Evolutionary conservation across 441 rosid species (phyloP), one percentile per base, ranked within the genome.

Genomic region (Populus tomentosa): DNA sequence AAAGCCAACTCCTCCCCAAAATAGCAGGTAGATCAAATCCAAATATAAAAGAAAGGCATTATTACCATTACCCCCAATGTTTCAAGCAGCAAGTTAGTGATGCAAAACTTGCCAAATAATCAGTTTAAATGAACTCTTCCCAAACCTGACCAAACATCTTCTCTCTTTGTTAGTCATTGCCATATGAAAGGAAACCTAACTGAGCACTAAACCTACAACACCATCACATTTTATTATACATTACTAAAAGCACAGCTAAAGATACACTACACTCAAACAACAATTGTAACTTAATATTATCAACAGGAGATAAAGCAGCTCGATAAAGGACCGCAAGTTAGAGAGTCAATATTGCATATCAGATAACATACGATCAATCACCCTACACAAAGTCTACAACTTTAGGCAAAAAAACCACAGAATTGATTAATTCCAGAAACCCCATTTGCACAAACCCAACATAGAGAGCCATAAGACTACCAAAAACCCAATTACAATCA

Each of bases 401-500:
- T 30, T 30, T 30, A 30, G 32, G 32, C 32, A 30, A 30, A 30
- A 30, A 30, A 30, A 30, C 32, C 32, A 30, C 32, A 30, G 32
- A 30, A 30, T 3, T 30, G 32, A 14, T 24, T 63, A 69, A 76
- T 72, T 80, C 59, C 63, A 66, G 20, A 53, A 50, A 72, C 46
- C 62, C 67, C 72, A 62, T 20, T 40, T 3, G 40, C 59, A 53
- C 3, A 32, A 53, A 24, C 6, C 28, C 42, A 62, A 0, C 32
- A 24, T 1, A 8, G 14, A 16, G 16, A 7, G 11, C 69, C 33
- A 69, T 20, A 46, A 63, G n/a, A 7, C 46, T n/a, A 26, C 24
- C 62, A 30, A 70, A 73, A 76, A 75, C 74, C 32, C 75, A 69
- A 23, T 21, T n/a, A 62, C 38, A 69, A 36, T 30, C 14, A 59